phyloP scores from a whole-genome alignment of 257 asterid species.

The Gardenia jasminoides region DNA sequence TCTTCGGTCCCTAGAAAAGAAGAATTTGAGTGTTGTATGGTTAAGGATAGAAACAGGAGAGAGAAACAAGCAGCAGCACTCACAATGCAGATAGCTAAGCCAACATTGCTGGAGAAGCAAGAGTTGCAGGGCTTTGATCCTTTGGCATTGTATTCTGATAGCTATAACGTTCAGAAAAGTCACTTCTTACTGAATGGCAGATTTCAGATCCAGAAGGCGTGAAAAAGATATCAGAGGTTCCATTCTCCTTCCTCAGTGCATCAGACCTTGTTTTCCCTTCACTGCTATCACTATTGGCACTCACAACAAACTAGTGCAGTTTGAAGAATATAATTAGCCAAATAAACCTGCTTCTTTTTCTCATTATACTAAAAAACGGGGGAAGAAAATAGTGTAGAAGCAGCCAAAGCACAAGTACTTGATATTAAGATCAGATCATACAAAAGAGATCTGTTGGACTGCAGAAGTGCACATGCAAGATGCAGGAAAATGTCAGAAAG shows the following conservation, averaged over 20 bases:
- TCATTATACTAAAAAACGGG: background rate
- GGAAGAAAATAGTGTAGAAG: background rate
- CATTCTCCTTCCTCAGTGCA: constrained; percentile 20
- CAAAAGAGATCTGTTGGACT: background rate
- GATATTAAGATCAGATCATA: background rate
- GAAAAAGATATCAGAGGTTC: constrained; percentile 26
- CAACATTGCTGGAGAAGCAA: background rate
- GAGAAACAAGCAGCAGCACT: constrained; percentile 10
- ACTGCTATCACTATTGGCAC: constrained; percentile 22
- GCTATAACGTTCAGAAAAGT: constrained; percentile 21
- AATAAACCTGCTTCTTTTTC: constrained; percentile 4
- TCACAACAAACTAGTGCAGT: constrained; percentile 34
- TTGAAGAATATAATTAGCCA: constrained; percentile 26
- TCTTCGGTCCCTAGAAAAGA: constrained; percentile 8
- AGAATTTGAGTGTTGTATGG: background rate
- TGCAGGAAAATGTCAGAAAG: background rate
- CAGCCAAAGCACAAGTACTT: background rate
- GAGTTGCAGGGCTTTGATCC: constrained; percentile 11
- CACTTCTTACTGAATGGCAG: constrained; percentile 29
- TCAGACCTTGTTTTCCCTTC: constrained; percentile 17
- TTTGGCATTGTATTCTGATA: constrained; percentile 2
- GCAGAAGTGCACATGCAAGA: constrained; percentile 2
- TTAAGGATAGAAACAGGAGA: background rate
- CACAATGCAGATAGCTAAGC: constrained; percentile 22
- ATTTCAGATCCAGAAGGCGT: constrained; percentile 34